These are phyloP conservation scores for Backusella tarrabulga DNA, from an alignment of 192 early-diverging fungal species.

Conservation along the genomic window DNA sequence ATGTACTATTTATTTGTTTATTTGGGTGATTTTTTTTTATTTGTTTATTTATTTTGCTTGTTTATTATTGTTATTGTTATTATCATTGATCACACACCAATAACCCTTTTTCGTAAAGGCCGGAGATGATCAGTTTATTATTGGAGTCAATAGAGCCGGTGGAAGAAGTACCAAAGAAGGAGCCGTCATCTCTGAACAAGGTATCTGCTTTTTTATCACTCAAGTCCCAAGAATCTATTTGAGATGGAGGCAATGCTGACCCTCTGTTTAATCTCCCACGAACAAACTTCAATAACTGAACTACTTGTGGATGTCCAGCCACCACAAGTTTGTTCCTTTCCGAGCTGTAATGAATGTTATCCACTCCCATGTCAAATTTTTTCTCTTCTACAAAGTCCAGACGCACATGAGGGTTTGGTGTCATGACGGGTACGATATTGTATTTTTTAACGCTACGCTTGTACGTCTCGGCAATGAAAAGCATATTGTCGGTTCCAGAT, in stretches of 20 bases:
- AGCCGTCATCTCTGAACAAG: conserved; percentile 22
- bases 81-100: conserved; percentile 12
- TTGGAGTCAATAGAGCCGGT: conserved; percentile 4
- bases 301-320: conserved; percentile 30
- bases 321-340: conserved; percentile 15
- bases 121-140: conserved; percentile 1
- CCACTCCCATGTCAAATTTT: conserved; percentile 26
- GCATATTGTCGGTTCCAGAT: conserved; percentile 7
- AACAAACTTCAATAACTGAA: conserved; percentile 12
- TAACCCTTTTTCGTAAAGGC: conserved; percentile 10
- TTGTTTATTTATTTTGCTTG: background rate
- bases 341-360: conserved; percentile 24
- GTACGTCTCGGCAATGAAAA: conserved; percentile 32
- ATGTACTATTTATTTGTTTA: background rate
- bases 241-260: conserved; percentile 11
- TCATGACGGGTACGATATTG: background rate
- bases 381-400: conserved; percentile 10
- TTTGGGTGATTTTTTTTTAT: background rate
- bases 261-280: background rate
- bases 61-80: background rate
- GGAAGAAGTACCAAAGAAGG: conserved; percentile 9
- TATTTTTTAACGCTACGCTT: conserved; percentile 15
- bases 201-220: background rate
- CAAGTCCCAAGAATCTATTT: conserved; percentile 21
- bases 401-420: background rate